Base-by-base conservation (phyloP, 2,329 filamentous ascomycete genomes). In the Penicillium brasilianum region DNA sequence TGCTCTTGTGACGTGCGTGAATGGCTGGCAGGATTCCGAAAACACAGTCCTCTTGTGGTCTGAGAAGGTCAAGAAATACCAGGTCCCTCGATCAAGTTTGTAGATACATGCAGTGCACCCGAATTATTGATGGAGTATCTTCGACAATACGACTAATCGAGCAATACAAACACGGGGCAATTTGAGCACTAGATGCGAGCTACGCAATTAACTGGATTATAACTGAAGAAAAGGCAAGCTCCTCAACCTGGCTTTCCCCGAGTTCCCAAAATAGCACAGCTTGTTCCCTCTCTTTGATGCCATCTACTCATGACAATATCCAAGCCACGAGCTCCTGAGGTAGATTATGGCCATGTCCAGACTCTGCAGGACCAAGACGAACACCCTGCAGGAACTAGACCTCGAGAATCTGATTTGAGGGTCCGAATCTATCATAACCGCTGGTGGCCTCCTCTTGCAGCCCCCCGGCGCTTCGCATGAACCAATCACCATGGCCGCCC, bases 391-490 rank as follows among this genome's bases (percentile, higher is more conserved):
- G 46, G 57, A 39, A 28, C 43, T 7, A 7, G 7, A 36, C 14
- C 25, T 16, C 16, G 32, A 39, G 32, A 13, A 34, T 39, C 20
- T 25, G 14, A 39, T 36, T 39, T 37, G 34, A 28, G n/a, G 36
- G 41, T 13, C 43, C 39, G n/a, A 43, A 41, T 51, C 50, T 10
- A n/a, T 14, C 16, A 18, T 59, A 57, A 36, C 63, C 64, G 62
- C 65, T 52, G 44, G 39, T 59, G 58, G 59, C 57, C 36, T 53
- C 30, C 48, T n/a, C 52, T 49, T 28, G 52, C 52, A 52, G 59
- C 57, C 44, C 25, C 62, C 44, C 44, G 59, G 67, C 67, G 67
- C 66, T 67, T 69, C 63, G 55, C 25, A 25, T 32, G 50, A 22
- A n/a, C 64, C 65, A 64, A 67, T 68, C 61, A 69, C 51, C 59